Conservation (phyloP, 345 rosid species). For the Conringia planisiliqua region DNA sequence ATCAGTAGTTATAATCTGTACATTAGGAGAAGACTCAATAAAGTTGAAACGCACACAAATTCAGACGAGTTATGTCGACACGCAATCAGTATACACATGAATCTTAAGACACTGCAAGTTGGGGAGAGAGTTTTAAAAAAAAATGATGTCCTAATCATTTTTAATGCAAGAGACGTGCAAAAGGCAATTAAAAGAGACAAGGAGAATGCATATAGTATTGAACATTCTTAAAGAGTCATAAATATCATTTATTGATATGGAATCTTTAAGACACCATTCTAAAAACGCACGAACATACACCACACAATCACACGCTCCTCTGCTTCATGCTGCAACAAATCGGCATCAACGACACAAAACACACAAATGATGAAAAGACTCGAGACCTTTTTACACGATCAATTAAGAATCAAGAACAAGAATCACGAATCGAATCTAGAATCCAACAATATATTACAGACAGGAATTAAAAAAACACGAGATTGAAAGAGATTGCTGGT, state of each 20-base stretch:
- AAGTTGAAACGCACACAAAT: too few relatives aligned
- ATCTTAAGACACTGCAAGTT: background rate
- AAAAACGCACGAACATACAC: constrained; percentile 8
- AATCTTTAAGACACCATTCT: constrained; percentile 17
- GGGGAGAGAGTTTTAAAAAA: background rate
- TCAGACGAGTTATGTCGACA: too few relatives aligned
- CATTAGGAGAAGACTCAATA: background rate
- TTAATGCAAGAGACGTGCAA: constrained; percentile 20
- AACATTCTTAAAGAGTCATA: constrained; percentile 22
- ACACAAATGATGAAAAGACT: background rate
- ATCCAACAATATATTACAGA: background rate
- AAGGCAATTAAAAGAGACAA: background rate
- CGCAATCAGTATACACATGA: background rate
- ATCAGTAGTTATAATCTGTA: background rate
- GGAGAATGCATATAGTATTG: background rate
- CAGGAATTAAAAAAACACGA: background rate
- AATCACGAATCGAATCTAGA: constrained; percentile 19
- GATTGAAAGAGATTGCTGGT: too few relatives aligned
- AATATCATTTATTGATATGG: constrained; percentile 5
- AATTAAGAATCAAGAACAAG: constrained; percentile 25
- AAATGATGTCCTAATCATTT: constrained; percentile 1
- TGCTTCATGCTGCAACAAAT: constrained; percentile 20
- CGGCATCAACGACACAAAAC: constrained; percentile 9
- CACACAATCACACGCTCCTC: constrained; percentile 11
- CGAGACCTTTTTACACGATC: background rate